Base-by-base conservation (phyloP, 2,329 filamentous ascomycete genomes). In the Phyllosticta capitalensis region DNA sequence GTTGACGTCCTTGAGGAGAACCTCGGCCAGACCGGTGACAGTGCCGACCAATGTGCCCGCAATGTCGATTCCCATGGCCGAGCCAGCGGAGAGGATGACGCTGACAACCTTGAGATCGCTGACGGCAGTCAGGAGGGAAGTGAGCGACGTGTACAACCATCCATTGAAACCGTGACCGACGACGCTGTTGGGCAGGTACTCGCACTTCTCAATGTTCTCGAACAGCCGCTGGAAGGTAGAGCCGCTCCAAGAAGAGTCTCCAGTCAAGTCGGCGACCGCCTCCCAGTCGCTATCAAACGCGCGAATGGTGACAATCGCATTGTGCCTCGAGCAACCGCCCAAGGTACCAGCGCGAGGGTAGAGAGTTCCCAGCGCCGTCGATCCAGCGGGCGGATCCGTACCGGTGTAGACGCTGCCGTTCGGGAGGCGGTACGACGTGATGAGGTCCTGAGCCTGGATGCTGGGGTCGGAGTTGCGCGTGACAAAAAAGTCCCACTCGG, bases 401-500 rank as follows among this genome's bases (percentile, higher is more conserved):
- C 83, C 83, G 17, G 77, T 79, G 65, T 84, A 84, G 24, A 78
- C 68, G 1, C 70, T 67, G 10, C 81, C 81, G 52, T 79, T 70
- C 0, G 78, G 73, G 0, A 79, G 81, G 10, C 76, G 66, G 66
- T 83, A 86, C 0, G 79, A 79, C 50, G 81, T 80, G 55, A 75
- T 74, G n/a, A 78, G 74, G 63, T 83, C 80, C 74, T 87, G 86
- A 64, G 72, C 68, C 51, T 81, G 71, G 14, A 45, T 48, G 9
- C 38, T 52, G 24, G 55, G 71, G 61, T 85, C 77, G 10, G 76
- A 73, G 65, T 85, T 86, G 68, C 86, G 83, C 52, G 77, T 77
- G 14, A 85, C 81, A 62, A 80, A 87, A 70, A 82, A 86, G 68
- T 84, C 80, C 84, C 84, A 87, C 52, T 76, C 72, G 63, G 83